These are phyloP conservation scores for Malassezia nana DNA, from an alignment of 1,284 basidiomycete species.

Conservation along the genomic window DNA sequence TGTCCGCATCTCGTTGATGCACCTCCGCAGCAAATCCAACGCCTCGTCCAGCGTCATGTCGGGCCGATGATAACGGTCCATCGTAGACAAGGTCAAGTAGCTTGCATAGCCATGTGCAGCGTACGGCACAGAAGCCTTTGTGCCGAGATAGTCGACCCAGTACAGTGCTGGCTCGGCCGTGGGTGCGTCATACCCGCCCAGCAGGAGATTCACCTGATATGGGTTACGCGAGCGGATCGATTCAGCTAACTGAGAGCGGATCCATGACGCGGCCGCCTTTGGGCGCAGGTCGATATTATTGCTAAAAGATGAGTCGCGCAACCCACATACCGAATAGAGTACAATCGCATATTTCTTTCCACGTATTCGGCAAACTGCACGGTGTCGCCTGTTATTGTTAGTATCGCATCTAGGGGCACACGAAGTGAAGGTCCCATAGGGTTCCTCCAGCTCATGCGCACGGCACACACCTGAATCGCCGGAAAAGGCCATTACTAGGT, in stretches of 20 bases:
- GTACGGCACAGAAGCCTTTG: constrained; percentile 76
- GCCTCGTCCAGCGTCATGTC: constrained; percentile 74
- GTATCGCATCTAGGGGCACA: background rate
- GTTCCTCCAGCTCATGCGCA: background rate
- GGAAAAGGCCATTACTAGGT: constrained; percentile 87
- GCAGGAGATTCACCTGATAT: constrained; percentile 81
- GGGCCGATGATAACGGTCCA: constrained; percentile 71
- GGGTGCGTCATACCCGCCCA: constrained; percentile 79
- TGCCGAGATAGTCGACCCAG: constrained; percentile 94
- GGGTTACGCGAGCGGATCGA: constrained; percentile 77
- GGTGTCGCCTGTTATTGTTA: constrained; percentile 62
- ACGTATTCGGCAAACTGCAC: constrained; percentile 93
- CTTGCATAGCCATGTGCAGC: constrained; percentile 90
- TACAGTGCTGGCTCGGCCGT: constrained; percentile 62
- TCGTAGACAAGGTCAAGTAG: constrained; percentile 80
- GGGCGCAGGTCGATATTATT: constrained; percentile 72
- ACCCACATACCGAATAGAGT: constrained; percentile 74
- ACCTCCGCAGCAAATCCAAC: constrained; percentile 68
- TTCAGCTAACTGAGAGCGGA: constrained; percentile 77
- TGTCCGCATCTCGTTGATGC: constrained; percentile 77
- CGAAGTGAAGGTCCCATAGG: background rate
- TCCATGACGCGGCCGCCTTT: constrained; percentile 83
- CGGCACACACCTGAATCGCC: constrained; percentile 60
- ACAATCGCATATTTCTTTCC: constrained; percentile 86
- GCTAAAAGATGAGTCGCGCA: constrained; percentile 13